Conservation (phyloP, 2,329 filamentous ascomycete genomes). For the Curvularia lunata region DNA sequence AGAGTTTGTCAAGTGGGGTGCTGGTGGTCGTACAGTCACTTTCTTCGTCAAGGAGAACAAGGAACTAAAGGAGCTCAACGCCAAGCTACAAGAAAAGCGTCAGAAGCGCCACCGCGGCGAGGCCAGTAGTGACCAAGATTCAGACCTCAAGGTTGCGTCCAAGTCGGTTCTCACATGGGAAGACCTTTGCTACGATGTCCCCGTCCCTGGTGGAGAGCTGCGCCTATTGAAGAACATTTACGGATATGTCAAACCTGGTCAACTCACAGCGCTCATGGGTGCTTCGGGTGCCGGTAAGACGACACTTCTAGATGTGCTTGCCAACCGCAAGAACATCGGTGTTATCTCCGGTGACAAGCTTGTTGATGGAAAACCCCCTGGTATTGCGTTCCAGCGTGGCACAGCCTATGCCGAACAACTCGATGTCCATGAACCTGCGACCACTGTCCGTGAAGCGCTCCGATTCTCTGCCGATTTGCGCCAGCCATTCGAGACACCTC, state of each 20-base stretch:
- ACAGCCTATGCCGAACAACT: conserved; percentile 71
- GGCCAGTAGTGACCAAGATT: conserved; percentile 49
- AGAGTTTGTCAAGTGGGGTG: conserved; percentile 78
- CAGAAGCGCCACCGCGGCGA: conserved; percentile 59
- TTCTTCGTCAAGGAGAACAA: conserved; percentile 75
- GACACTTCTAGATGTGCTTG: conserved; percentile 79
- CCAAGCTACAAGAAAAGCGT: conserved; percentile 65
- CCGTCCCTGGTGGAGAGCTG: conserved; percentile 65
- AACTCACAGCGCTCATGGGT: conserved; percentile 56
- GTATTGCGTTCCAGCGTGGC: conserved; percentile 67
- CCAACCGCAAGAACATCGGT: conserved; percentile 68
- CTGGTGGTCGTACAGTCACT: conserved; percentile 80
- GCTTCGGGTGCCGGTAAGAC: conserved; percentile 79
- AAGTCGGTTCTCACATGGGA: conserved; percentile 65
- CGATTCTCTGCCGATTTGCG: conserved; percentile 70
- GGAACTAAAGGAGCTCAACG: conserved; percentile 71
- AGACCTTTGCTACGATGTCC: conserved; percentile 70
- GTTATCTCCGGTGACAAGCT: conserved; percentile 68
- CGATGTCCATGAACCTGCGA: conserved; percentile 67
- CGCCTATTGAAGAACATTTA: conserved; percentile 62
- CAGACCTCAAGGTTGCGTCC: conserved; percentile 59
- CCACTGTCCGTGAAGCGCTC: conserved; percentile 69
- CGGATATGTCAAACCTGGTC: conserved; percentile 64
- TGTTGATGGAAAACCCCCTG: conserved; percentile 64
- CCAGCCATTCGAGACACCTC: conserved; percentile 64